A percentile compares a stretch with the other conserved stretches of the same genome.
These are phyloP conservation scores for Verticillium nonalfalfae DNA, from an alignment of 2,329 filamentous ascomycete species.

Conservation along the genomic window DNA sequence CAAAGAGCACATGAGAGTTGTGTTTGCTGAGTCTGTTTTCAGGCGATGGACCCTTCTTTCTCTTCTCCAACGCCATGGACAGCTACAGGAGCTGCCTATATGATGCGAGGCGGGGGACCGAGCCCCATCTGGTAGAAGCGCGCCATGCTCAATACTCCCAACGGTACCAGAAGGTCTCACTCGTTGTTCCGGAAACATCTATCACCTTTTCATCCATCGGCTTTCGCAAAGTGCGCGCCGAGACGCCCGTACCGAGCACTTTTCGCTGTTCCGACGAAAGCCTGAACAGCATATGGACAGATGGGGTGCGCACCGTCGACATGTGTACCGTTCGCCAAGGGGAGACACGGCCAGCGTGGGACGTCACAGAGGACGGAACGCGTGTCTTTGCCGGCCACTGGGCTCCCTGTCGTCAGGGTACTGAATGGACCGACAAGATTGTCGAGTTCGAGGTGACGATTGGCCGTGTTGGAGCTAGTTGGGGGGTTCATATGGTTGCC, in stretches of 20 bases:
- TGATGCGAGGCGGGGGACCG: background rate
- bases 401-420: constrained; percentile 7
- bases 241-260: background rate
- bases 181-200: background rate
- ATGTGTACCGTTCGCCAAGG: constrained; percentile 5
- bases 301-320: constrained; percentile 5
- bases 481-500: constrained; percentile 9
- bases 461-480: constrained; percentile 3
- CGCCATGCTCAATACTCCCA: constrained; percentile 1
- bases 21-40: no score
- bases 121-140: constrained; percentile 1
- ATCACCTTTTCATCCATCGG: background rate
- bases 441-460: constrained; percentile 1
- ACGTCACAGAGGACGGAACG: constrained; percentile 4
- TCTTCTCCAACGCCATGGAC: constrained; percentile 10
- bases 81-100: constrained; percentile 3
- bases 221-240: background rate
- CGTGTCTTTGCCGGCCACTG: constrained; percentile 4
- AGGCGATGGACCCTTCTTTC: constrained; percentile 6
- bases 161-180: constrained; percentile 1
- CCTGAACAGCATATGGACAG: constrained; percentile 5
- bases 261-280: constrained; percentile 1
- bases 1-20: background rate
- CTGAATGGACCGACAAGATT: constrained; percentile 3
- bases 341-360: constrained; percentile 3